Evolutionary conservation across 768 basidiomycete genomes (phyloP).

Genomic region (Calocera cornea): DNA sequence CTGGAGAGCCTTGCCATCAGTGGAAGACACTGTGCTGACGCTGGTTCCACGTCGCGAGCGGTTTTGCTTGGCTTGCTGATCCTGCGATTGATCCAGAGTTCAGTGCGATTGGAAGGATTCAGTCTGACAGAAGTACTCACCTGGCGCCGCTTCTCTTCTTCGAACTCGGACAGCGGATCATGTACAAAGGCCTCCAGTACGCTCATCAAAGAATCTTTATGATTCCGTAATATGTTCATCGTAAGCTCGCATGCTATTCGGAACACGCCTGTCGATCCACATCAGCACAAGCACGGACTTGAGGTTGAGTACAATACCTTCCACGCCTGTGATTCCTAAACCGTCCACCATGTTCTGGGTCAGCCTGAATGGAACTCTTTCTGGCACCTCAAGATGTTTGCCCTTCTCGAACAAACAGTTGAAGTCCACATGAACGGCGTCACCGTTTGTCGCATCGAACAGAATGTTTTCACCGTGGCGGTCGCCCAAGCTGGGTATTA

Average conservation of each 20-base stretch:
- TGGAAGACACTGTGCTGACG: conserved; percentile 23
- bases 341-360: conserved; percentile 90
- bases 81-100: background rate
- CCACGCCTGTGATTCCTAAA: conserved; percentile 81
- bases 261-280: conserved; percentile 50
- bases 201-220: conserved; percentile 87
- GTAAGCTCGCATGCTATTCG: conserved; percentile 85
- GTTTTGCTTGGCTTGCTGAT: background rate
- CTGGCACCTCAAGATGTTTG: conserved; percentile 72
- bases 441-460: conserved; percentile 75
- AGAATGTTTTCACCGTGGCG: conserved; percentile 94
- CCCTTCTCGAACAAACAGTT: conserved; percentile 98
- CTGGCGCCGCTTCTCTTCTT: conserved; percentile 60
- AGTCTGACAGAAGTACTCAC: conserved; percentile 24
- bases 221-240: conserved; percentile 69
- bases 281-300: background rate
- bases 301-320: conserved; percentile 41
- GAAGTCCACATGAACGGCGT: conserved; percentile 92
- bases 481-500: conserved; percentile 67
- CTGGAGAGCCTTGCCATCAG: conserved; percentile 39
- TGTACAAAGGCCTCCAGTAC: conserved; percentile 94
- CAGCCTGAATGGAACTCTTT: conserved; percentile 85
- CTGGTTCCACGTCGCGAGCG: background rate
- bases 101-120: background rate
- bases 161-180: conserved; percentile 94